Evolutionary conservation across 2,329 filamentous ascomycete genomes (phyloP).

Genomic region (Pseudogymnoascus sp.): DNA sequence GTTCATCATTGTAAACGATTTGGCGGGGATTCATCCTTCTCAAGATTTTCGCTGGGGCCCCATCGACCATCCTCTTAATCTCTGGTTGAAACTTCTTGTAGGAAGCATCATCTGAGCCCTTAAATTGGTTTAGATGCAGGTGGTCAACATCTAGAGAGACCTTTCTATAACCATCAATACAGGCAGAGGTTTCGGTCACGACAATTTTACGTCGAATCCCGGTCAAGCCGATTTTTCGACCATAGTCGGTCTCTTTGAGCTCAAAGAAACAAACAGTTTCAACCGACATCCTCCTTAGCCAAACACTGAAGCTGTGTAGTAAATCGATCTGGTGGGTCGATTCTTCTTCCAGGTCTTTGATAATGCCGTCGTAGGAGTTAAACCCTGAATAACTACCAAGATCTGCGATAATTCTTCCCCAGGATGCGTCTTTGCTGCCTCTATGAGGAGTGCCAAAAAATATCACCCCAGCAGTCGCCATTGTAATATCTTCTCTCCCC

Average conservation of each 20-base stretch:
- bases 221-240: not conserved
- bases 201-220: not conserved
- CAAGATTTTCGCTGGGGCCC: not conserved
- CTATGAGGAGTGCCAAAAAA: not conserved
- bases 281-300: not conserved
- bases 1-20: not conserved
- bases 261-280: not conserved
- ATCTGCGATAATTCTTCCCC: not conserved
- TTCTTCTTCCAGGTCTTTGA: constrained; percentile 12
- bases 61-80: not conserved
- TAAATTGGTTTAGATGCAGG: not conserved
- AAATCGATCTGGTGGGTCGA: not conserved
- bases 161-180: not conserved
- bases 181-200: not conserved
- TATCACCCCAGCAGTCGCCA: not conserved
- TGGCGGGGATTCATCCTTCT: not conserved
- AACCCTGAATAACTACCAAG: not conserved
- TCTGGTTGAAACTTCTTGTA: not conserved
- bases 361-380: not conserved
- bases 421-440: not conserved
- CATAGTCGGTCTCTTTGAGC: not conserved
- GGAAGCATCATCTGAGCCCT: not conserved
- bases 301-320: not conserved
- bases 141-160: not conserved
- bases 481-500: not conserved